Evolutionary conservation across 2,329 filamentous ascomycete genomes (phyloP), one percentile per base, ranked within the genome.

Genomic region (Venturia carpophila): DNA sequence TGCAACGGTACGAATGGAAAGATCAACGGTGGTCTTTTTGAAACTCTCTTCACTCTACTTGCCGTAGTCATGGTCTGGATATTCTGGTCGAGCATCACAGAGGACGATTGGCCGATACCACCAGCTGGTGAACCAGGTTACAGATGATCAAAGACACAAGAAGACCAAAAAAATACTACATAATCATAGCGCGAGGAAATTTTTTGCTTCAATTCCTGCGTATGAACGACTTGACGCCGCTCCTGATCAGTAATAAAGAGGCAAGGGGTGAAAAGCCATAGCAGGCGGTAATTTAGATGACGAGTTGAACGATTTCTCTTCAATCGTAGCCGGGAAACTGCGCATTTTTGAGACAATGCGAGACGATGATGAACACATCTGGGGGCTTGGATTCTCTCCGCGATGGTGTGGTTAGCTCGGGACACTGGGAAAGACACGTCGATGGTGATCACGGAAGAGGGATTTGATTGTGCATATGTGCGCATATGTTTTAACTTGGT

Each of bases 1-100:
- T 99, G 94, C 80, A 82, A 87, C 27, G 91, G 91, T 56, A 90
- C 92, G 0, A 73, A 81, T 52, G 91, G 92, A 69, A 92, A 90
- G 75, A 95, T 99, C 73, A 93, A 99, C 73, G 94, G 94, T 62
- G 86, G 93, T 6, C 78, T 99, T 0, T 99, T 99, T 75, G 85
- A 97, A 76, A 96, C 92, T 0, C 79, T 97, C 7, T 97, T 99
- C 79, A 97, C 92, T 0, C 81, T 97, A 0, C 79, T 93, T 15
- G 83, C 92, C 0, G 91, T 86, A 77, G 79, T 96, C 21, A 86
- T 86, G 77, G 79, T 97, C 69, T 99, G 94, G 92, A 77, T 90
- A 66, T 99, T 99, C 81, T 99, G 94, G 94, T 96, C 92, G 60
- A 97, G 92, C 79, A 99, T 99, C 71, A 99, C 94, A 19, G 94